Evolutionary conservation across 805 yeast genomes (phyloP), one percentile per base, ranked within the genome.

Genomic region (Candida taoyuanica): DNA sequence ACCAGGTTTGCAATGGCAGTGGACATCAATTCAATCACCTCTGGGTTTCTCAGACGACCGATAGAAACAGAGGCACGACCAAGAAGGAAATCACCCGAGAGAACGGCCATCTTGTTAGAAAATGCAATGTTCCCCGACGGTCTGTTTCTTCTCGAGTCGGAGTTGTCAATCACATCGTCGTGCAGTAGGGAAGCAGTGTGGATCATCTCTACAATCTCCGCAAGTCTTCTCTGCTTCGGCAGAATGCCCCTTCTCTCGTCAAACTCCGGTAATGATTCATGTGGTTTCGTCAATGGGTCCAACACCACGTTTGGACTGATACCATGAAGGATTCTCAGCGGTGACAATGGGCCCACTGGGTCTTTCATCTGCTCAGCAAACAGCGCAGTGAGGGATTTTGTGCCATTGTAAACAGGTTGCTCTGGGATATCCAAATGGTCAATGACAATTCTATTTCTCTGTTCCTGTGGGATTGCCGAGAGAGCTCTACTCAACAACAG

Each of bases 161-260:
- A 78, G 55, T 74, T 70, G 64, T 93, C 98, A 52, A 93, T 91
- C 44, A 93, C 98, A 60, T 93, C 98, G 63, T 93, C 98, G 60
- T 93, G 98, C 38, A 93, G 71, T 47, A 93, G 66, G 11, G 95
- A 84, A 3, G 98, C 98, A 1, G 98, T 93, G 61, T 93, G 98
- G 48, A 93, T 93, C 95, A 93, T 85, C 64, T 93, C 98, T 8
- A 91, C 96, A 53, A 93, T 91, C 64, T 93, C 98, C 1, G 98
- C 98, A 39, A 93, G 70, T 42, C 98, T 73, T 48, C 98, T 73
- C 64, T 93, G 98, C 50, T 93, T 88, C 32, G 98, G 98, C 42
- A 91, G 67, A 34, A 93, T 86, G 2, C 96, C 96, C 40, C 75
- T 66, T 13, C 70, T 63, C 43, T 74, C 76, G 34, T 74, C 73